These are phyloP conservation scores for Bromus sterilis DNA, from an alignment of 176 grass and related monocot species.

Conservation along the genomic window DNA sequence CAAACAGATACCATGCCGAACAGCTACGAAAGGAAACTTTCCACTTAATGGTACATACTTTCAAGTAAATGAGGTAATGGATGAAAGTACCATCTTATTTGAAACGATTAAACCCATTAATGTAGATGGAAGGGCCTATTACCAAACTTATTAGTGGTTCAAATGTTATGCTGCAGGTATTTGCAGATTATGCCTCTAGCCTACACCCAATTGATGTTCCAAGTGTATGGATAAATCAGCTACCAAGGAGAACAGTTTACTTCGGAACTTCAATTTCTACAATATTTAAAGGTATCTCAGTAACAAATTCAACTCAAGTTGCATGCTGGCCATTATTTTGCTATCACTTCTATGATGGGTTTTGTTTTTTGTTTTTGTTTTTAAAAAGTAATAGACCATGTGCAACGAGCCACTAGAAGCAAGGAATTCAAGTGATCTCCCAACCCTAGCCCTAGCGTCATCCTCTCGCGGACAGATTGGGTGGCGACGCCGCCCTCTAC, in stretches of 20 bases:
- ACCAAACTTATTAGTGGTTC: background rate
- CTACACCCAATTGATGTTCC: constrained; percentile 41
- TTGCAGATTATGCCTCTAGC: constrained; percentile 64
- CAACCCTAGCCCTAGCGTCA: too few relatives aligned
- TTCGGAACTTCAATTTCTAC: constrained; percentile 59
- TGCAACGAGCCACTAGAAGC: too few relatives aligned
- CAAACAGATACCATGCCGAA: constrained; percentile 62
- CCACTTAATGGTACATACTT: constrained; percentile 78
- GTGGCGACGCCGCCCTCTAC: too few relatives aligned
- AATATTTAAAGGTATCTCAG: constrained; percentile 58
- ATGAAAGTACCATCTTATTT: background rate
- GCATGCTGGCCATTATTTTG: background rate
- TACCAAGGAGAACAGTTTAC: constrained; percentile 55
- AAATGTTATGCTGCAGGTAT: constrained; percentile 37
- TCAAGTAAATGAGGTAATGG: constrained; percentile 73
- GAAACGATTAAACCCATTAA: background rate
- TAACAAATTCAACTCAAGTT: background rate
- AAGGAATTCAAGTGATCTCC: too few relatives aligned
- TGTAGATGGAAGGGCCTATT: background rate
- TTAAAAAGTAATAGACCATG: too few relatives aligned
- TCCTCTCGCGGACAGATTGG: too few relatives aligned
- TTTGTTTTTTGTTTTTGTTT: too few relatives aligned
- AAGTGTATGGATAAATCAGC: constrained; percentile 53
- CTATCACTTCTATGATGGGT: background rate
- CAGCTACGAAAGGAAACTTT: constrained; percentile 72